Conservation (phyloP, 2,329 filamentous ascomycete genomes). For the Sporothrix mexicana region DNA sequence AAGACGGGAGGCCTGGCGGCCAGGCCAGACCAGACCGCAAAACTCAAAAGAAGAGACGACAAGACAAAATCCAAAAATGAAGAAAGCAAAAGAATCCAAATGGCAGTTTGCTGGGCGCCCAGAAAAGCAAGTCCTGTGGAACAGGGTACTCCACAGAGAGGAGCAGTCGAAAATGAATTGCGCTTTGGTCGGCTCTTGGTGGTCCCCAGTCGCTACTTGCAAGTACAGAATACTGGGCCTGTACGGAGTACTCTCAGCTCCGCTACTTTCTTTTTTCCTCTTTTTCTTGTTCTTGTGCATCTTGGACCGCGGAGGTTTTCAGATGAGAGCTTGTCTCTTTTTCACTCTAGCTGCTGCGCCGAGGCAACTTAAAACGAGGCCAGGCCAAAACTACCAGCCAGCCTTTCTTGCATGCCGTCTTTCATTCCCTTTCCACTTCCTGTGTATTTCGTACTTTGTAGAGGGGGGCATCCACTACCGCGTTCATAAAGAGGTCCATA, state of each 20-base stretch:
- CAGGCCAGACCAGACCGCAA: not conserved
- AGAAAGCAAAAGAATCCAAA: not conserved
- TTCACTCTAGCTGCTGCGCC: not conserved
- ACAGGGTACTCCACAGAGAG: not conserved
- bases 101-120: not conserved
- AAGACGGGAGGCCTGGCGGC: too few species aligned
- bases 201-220: not conserved
- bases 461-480: constrained; percentile 15
- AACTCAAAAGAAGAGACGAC: constrained; percentile 7
- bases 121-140: not conserved
- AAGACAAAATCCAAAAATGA: too few species aligned
- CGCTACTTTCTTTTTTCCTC: not conserved
- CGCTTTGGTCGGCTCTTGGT: constrained; percentile 19
- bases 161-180: not conserved
- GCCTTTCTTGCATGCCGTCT: not conserved
- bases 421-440: not conserved
- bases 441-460: not conserved
- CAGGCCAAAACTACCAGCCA: not conserved
- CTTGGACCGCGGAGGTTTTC: constrained; percentile 5
- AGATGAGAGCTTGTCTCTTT: not conserved
- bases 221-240: not conserved
- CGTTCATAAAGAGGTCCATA: too few species aligned
- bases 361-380: not conserved
- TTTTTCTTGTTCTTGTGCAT: not conserved
- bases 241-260: not conserved